Percentiles rank a stretch among this genome's conserved stretches.
These are phyloP conservation scores for Melaleuca quinquenervia DNA, from an alignment of 345 rosid genomes.

Conservation along the genomic window DNA sequence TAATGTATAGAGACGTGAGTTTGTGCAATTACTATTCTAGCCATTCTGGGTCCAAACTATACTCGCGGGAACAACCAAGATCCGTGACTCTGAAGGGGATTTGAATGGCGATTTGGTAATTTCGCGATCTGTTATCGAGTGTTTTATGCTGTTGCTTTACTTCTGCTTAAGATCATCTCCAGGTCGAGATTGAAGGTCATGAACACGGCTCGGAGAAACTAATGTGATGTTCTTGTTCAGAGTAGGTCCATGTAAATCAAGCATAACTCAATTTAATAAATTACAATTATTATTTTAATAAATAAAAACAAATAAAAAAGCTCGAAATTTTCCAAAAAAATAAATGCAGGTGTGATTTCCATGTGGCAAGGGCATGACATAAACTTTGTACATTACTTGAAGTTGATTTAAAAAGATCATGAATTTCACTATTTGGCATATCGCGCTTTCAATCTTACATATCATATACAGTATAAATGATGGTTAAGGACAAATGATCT, in stretches of 20 bases:
- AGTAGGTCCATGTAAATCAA: too few relatives aligned
- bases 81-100: not conserved
- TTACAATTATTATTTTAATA: too few relatives aligned
- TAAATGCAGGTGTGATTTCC: not conserved
- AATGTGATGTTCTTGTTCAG: not conserved
- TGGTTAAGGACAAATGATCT: not conserved
- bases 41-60: not conserved
- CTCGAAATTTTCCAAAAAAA: not conserved
- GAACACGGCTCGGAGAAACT: fast-evolving
- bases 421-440: not conserved
- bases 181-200: fast-evolving
- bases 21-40: not conserved
- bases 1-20: not conserved
- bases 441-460: not conserved
- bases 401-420: not conserved
- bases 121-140: not conserved
- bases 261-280: not conserved
- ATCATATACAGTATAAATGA: not conserved
- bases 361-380: too few relatives aligned
- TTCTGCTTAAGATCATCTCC: not conserved
- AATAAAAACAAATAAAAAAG: too few relatives aligned
- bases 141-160: not conserved
- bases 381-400: not conserved
- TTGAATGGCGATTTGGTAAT: too few relatives aligned
- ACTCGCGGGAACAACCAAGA: not conserved